phyloP scores from a whole-genome alignment of 192 early-diverging fungal genomes.

The Geranomyces michiganensis region DNA sequence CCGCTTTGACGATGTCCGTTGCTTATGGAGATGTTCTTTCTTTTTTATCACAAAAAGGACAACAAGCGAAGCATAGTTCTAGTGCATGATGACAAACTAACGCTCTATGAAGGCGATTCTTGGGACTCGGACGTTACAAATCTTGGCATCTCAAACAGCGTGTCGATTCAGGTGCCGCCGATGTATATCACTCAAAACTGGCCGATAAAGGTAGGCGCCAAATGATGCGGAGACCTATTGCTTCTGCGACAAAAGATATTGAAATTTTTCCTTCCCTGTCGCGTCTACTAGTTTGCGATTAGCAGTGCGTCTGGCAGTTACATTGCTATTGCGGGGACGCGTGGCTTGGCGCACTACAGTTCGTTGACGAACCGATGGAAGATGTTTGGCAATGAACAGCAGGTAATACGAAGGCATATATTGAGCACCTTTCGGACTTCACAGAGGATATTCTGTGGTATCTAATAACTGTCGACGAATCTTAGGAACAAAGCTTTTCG shows the following conservation, averaged over 20 bases:
- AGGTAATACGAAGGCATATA: slow-evolving; percentile 36
- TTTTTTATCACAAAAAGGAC: slow-evolving; percentile 40
- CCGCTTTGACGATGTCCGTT: not conserved
- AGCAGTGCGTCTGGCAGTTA: slow-evolving; percentile 70
- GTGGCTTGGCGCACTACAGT: slow-evolving; percentile 82
- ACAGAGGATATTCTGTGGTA: not conserved
- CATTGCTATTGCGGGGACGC: slow-evolving; percentile 83
- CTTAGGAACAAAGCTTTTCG: slow-evolving; percentile 68
- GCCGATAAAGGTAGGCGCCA: slow-evolving; percentile 73
- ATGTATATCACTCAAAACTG: slow-evolving; percentile 80
- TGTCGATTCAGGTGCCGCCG: slow-evolving; percentile 70
- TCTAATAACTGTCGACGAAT: not conserved
- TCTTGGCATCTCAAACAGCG: slow-evolving; percentile 73
- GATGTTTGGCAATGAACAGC: slow-evolving; percentile 82
- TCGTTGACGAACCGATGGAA: slow-evolving; percentile 78
- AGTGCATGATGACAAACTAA: slow-evolving; percentile 67
- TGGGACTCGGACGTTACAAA: slow-evolving; percentile 67
- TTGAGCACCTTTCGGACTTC: not conserved
- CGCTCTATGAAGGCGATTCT: slow-evolving; percentile 68
- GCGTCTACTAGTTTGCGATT: slow-evolving; percentile 56
- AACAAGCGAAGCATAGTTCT: slow-evolving; percentile 61
- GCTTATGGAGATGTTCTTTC: slow-evolving; percentile 1
- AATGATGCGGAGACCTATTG: too few relatives aligned
- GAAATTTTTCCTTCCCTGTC: not conserved
- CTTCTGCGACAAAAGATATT: not conserved